Evolutionary conservation across 352 stramenopile species (phyloP), one percentile per base, ranked within the genome.

Genomic region (Pythium vanterpoolii): DNA sequence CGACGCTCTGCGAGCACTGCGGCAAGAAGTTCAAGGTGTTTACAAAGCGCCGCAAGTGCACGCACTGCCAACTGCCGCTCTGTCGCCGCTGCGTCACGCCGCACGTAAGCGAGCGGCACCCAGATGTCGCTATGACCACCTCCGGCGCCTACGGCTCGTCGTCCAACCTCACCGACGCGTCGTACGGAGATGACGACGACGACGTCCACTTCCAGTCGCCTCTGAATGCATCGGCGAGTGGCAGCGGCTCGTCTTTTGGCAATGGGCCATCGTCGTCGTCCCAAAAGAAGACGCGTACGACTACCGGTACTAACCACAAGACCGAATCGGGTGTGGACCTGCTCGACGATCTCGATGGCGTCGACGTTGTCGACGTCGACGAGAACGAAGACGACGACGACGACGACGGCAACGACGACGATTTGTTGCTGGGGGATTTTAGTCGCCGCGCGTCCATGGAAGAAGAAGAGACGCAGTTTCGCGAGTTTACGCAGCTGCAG

Each of bases 21-120:
- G 66, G 68, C 68, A 87, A 89, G 67, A 89, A 87, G 69, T 82
- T 92, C 53, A 89, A 86, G 47, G 76, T 92, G 31, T 89, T 92
- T 56, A 63, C 68, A 8, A 76, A 77, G 59, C 81, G 80, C 60
- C 83, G 77, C 58, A 87, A 86, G 53, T 92, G 82, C 61, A 72
- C 79, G 60, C 69, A 89, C 68, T 90, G 82, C 66, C 76, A 73
- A 59, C 62, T 50, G 42, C 52, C 74, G n/a, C 64, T 89, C 46
- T 92, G 82, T 57, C 81, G 79, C 54, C 30, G 46, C n/a, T 92
- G 82, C 62, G 65, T 77, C 27, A 33, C 68, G 8, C 52, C 64
- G 38, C 82, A 92, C 56, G 50, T 86, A 38, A 61, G 68, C 38
- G 54, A 74, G 19, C 78, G 79, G 51, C 78, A 88, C 61, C 77